Base-by-base conservation (phyloP, 495 filamentous ascomycete species). In the Apodospora peruviana region DNA sequence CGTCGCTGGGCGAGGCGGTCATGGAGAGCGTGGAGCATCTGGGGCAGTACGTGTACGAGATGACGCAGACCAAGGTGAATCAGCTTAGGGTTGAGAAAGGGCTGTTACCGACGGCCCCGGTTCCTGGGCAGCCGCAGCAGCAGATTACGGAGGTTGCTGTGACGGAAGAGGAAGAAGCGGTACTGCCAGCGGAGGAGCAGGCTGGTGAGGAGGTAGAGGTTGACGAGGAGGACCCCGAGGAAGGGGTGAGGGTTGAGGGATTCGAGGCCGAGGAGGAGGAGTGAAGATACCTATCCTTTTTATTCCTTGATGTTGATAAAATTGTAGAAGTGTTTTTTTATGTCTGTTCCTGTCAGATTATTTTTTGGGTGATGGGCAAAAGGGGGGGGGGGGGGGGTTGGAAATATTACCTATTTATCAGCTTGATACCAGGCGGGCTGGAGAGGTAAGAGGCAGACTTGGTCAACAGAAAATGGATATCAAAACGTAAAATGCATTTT, bases 11-110 rank as follows among this genome's bases (percentile, higher is more conserved):
- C 3, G 69, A 78, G 61, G 66, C 75, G 45, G 75, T 80, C 7
- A 97, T 98, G 88, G 87, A 88, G 58, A 81, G 87, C 24, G 82
- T 96, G 7, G 93, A 96, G 69, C 93, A 98, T 75, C 69, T 98
- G 29, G 94, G 93, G 4, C 87, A 96, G 69, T 97, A 96, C 69
- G 93, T 98, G 19, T 95, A 82, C 69, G 89, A 98, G 70, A 97
- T 98, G 89, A 91, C 91, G 11, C 76, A 84, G 56, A 87, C 90
- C 18, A 93, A 87, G 65, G 69, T 96, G 5, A 64, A 72, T 60
- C 69, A 77, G 59, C 45, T 79, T 41, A 61, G 67, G 34, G 69
- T 60, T 25, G 69, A 75, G 51, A 57, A 68, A 39, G 68, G 67
- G 9, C 49, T 74, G 34, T 48, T 53, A 0, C 68, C 52, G 34